phyloP scores from a whole-genome alignment of 768 basidiomycete genomes.

The Russula compacta region DNA sequence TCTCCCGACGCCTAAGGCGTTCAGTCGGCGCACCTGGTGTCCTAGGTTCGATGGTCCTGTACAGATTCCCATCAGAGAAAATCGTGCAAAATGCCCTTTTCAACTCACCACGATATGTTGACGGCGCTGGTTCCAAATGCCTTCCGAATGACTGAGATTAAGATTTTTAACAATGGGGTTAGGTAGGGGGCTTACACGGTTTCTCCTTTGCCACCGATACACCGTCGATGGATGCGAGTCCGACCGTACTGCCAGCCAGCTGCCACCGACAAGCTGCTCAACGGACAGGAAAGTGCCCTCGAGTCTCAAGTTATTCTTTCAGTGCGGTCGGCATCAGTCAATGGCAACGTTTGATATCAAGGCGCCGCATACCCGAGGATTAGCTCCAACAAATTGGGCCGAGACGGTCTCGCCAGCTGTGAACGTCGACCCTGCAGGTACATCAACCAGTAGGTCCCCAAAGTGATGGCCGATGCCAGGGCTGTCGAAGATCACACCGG shows the following conservation, averaged over 20 bases:
- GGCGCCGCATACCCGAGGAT: conserved; percentile 49
- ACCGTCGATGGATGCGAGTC: conserved; percentile 76
- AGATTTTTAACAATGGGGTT: background rate
- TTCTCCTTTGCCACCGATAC: conserved; percentile 55
- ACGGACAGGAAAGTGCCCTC: conserved; percentile 66
- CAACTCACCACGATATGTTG: conserved; percentile 52
- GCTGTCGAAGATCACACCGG: conserved; percentile 52
- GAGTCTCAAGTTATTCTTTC: conserved; percentile 66
- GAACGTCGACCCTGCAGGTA: conserved; percentile 39
- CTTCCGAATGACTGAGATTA: conserved; percentile 24
- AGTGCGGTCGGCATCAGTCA: background rate
- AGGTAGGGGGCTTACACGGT: conserved; percentile 32
- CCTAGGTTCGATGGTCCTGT: conserved; percentile 54
- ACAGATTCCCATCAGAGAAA: conserved; percentile 1
- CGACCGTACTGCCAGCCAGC: conserved; percentile 52
- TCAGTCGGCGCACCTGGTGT: conserved; percentile 39
- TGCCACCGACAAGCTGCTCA: conserved; percentile 38
- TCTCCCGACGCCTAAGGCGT: background rate
- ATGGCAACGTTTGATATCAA: background rate
- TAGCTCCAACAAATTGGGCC: conserved; percentile 64
- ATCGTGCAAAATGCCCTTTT: background rate
- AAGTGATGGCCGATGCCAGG: conserved; percentile 49
- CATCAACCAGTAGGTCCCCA: conserved; percentile 52
- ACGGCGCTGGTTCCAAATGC: conserved; percentile 55
- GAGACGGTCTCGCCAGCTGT: conserved; percentile 47